A percentile compares a stretch with the other conserved stretches of the same genome.
These are phyloP conservation scores for Phytopythium ostracodes DNA, from an alignment of 352 stramenopile species.

Conservation along the genomic window DNA sequence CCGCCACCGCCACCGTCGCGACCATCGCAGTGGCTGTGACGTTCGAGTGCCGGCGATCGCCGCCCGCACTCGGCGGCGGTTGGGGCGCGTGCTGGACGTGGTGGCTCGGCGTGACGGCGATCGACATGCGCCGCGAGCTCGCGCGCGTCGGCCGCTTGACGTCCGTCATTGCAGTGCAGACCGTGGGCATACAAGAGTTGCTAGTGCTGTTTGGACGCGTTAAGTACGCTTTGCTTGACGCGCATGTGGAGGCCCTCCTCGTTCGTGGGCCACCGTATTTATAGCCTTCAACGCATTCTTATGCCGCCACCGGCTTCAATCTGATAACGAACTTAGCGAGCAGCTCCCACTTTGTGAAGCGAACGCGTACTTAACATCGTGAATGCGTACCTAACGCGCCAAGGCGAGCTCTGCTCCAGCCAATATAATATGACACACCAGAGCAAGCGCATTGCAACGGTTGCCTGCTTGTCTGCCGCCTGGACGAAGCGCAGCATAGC, in stretches of 20 bases:
- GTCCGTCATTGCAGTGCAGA: background rate
- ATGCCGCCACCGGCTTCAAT: background rate
- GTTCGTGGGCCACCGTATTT: background rate
- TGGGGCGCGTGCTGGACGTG: background rate
- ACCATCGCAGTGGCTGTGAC: background rate
- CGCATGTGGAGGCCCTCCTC: background rate
- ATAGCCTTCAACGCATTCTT: background rate
- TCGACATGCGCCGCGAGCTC: slow-evolving; percentile 6
- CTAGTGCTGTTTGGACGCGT: no score
- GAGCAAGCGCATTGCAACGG: background rate
- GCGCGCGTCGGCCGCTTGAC: background rate
- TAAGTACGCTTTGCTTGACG: background rate
- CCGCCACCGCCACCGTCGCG: slow-evolving; percentile 1
- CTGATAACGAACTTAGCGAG: background rate
- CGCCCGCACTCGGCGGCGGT: background rate
- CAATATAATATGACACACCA: background rate
- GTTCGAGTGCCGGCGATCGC: slow-evolving; percentile 1
- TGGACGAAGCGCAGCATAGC: no score
- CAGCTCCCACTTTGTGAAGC: background rate
- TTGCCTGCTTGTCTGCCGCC: no score
- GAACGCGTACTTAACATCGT: background rate
- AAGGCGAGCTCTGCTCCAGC: background rate
- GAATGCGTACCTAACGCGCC: background rate
- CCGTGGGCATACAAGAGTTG: no score
- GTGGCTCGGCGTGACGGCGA: slow-evolving; percentile 7